Conservation (phyloP, 805 yeast species). For the Jamesozyma hellenica region DNA sequence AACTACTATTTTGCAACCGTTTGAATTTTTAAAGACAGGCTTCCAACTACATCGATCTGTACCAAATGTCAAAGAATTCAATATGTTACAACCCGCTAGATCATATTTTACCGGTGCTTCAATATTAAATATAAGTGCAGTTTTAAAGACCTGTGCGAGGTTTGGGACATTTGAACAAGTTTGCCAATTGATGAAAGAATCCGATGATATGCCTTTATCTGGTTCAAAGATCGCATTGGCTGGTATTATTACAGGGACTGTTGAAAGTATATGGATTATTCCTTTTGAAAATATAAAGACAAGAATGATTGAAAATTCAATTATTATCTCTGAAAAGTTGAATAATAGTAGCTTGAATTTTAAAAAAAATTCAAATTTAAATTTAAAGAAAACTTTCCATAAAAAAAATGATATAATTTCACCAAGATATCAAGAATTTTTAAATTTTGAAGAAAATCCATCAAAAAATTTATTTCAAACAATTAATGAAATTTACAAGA, state of each 20-base stretch:
- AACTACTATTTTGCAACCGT: conserved; percentile 58
- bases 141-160: conserved; percentile 63
- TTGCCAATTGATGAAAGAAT: conserved; percentile 44
- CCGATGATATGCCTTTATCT: conserved; percentile 47
- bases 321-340: conserved; percentile 16
- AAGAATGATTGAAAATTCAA: conserved; percentile 63
- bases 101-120: conserved; percentile 51
- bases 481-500: conserved; percentile 52
- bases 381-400: conserved; percentile 24
- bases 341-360: too few relatives aligned
- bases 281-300: conserved; percentile 87
- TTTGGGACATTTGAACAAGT: conserved; percentile 67
- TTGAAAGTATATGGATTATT: conserved; percentile 73
- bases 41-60: conserved; percentile 45
- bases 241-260: conserved; percentile 71
- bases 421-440: conserved; percentile 25
- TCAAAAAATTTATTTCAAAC: conserved; percentile 44
- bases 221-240: conserved; percentile 81
- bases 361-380: background rate
- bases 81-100: conserved; percentile 17
- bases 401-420: conserved; percentile 16
- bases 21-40: conserved; percentile 59
- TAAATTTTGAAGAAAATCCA: conserved; percentile 41
- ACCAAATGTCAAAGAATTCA: conserved; percentile 5
- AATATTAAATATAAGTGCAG: conserved; percentile 65